Conservation (phyloP, 1,139 yeast species). For the Pichia sp. region DNA sequence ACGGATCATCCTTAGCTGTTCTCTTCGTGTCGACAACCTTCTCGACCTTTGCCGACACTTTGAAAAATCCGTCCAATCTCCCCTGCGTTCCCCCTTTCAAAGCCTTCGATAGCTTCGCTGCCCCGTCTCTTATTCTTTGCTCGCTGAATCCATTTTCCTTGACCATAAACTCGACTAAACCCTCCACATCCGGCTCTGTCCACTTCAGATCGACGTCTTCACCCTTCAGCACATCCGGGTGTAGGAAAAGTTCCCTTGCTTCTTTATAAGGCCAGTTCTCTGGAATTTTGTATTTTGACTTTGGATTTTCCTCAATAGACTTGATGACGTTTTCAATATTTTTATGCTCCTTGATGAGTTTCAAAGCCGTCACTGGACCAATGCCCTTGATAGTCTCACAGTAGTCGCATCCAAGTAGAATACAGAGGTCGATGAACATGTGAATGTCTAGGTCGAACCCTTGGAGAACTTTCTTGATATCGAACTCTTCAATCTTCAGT, state of each 20-base stretch:
- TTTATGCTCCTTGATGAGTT: constrained; percentile 81
- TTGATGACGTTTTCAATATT: constrained; percentile 74
- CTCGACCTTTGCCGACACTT: constrained; percentile 32
- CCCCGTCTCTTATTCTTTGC: constrained; percentile 84
- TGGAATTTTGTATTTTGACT: constrained; percentile 73
- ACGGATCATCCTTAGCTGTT: neutral
- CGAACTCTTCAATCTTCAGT: constrained; percentile 84
- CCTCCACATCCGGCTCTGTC: constrained; percentile 72
- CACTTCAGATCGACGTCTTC: constrained; percentile 68
- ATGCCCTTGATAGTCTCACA: constrained; percentile 93
- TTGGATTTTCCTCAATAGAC: constrained; percentile 54
- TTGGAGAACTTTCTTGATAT: constrained; percentile 62
- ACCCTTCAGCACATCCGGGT: constrained; percentile 72
- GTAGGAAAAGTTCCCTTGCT: constrained; percentile 75
- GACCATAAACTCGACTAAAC: constrained; percentile 67
- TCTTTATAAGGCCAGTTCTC: constrained; percentile 93
- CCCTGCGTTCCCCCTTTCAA: constrained; percentile 86
- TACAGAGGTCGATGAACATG: constrained; percentile 87
- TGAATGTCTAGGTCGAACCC: constrained; percentile 68
- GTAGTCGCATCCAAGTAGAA: constrained; percentile 92
- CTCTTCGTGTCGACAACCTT: neutral
- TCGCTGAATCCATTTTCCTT: constrained; percentile 83
- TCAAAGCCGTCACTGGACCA: constrained; percentile 92
- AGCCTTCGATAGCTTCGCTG: constrained; percentile 78
- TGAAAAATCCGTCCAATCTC: constrained; percentile 86